Conservation (phyloP, 1,284 basidiomycete genomes). For the Mycena sp. region DNA sequence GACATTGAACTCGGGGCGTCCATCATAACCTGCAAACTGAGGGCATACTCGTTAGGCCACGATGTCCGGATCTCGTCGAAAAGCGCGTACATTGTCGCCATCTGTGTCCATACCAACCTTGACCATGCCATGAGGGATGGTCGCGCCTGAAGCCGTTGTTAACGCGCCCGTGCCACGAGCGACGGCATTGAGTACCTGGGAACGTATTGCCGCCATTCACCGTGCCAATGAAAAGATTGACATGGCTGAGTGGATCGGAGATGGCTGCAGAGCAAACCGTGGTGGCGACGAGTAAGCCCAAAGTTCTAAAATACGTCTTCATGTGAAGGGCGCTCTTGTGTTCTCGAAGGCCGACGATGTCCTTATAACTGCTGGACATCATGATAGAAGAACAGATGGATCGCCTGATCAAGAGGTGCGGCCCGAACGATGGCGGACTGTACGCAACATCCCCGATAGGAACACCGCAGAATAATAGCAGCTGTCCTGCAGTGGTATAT, state of each 20-base stretch:
- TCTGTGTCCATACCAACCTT: conserved; percentile 74
- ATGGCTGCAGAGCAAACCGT: conserved; percentile 29
- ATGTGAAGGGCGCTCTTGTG: not conserved
- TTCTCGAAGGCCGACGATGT: not conserved
- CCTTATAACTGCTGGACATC: conserved; percentile 2
- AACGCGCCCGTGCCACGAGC: conserved; percentile 4
- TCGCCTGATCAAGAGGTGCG: not conserved
- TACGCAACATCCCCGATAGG: no score
- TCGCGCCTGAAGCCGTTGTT: conserved; percentile 53
- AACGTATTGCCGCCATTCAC: conserved; percentile 69
- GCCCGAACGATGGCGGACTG: no score
- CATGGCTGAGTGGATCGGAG: conserved; percentile 53
- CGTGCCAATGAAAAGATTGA: conserved; percentile 69
- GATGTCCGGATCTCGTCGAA: not conserved
- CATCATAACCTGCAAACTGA: conserved; percentile 72
- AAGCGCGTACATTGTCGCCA: conserved; percentile 58
- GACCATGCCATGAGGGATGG: conserved; percentile 73
- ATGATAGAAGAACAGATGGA: conserved; percentile 3
- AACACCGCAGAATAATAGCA: no score
- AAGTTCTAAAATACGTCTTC: conserved; percentile 4
- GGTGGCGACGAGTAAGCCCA: conserved; percentile 3
- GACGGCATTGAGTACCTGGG: conserved; percentile 51
- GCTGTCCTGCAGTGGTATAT: no score
- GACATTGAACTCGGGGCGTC: conserved; percentile 56
- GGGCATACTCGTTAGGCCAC: not conserved